These are phyloP conservation scores for Penicillium desertorum DNA, from an alignment of 495 filamentous ascomycete genomes.

Conservation along the genomic window DNA sequence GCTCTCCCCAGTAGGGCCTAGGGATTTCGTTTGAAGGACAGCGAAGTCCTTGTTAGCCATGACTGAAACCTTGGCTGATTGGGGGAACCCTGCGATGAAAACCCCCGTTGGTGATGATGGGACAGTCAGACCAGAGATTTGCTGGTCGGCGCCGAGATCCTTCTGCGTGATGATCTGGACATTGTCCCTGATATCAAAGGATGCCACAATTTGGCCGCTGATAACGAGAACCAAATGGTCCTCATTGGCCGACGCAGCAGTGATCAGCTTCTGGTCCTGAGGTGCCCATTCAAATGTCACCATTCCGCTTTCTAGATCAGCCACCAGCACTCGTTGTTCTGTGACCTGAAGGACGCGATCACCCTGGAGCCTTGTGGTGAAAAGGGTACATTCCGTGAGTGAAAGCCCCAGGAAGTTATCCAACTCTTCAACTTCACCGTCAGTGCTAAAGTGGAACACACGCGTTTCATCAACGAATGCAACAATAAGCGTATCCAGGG, in stretches of 20 bases:
- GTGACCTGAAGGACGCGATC: slow-evolving; percentile 79
- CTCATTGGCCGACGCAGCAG: slow-evolving; percentile 72
- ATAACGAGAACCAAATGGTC: slow-evolving; percentile 67
- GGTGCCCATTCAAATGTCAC: slow-evolving; percentile 67
- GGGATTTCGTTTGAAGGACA: slow-evolving; percentile 59
- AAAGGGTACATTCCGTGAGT: slow-evolving; percentile 69
- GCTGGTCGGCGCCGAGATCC: slow-evolving; percentile 60
- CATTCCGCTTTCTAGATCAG: slow-evolving; percentile 70
- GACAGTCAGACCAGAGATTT: slow-evolving; percentile 81
- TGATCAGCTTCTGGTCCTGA: slow-evolving; percentile 59
- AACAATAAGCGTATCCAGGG: slow-evolving; percentile 69
- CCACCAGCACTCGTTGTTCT: slow-evolving; percentile 55
- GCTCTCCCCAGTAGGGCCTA: slow-evolving; percentile 58
- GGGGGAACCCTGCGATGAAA: slow-evolving; percentile 84
- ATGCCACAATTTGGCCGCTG: slow-evolving; percentile 65
- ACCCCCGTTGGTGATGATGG: slow-evolving; percentile 47
- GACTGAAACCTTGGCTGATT: slow-evolving; percentile 69
- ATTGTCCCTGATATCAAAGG: slow-evolving; percentile 60
- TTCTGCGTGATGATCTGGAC: slow-evolving; percentile 57
- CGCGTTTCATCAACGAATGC: slow-evolving; percentile 84
- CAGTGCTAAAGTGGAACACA: slow-evolving; percentile 70
- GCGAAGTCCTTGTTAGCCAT: slow-evolving; percentile 63
- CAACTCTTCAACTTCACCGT: slow-evolving; percentile 84
- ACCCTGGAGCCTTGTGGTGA: slow-evolving; percentile 61
- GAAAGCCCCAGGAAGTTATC: slow-evolving; percentile 67